Evolutionary conservation across 2,329 filamentous ascomycete genomes (phyloP), one percentile per base, ranked within the genome.

Genomic region (Plectosphaerella plurivora): DNA sequence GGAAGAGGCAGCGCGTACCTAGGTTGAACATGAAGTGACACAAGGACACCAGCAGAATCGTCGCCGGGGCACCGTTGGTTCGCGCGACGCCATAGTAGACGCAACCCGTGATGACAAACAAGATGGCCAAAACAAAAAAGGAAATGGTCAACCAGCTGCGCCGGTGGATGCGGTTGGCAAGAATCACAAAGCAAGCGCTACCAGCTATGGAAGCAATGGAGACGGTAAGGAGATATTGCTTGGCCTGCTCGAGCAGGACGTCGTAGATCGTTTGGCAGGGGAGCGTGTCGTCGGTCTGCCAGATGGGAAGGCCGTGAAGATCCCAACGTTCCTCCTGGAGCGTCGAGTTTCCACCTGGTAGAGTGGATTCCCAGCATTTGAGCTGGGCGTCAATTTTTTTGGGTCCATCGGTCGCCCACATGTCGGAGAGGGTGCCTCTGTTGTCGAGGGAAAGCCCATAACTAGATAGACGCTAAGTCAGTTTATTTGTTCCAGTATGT

Each of bases 11-110:
- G 28, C 11, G 53, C 69, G 49, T 58, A 76, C 76, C 78, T 63
- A 81, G 77, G 57, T 82, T 81, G 58, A 81, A 81, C 55, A 78
- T 65, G 55, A 81, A 78, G 53, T 81, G 76, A 41, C 76, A 78
- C 14, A 81, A 63, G 15, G 78, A 77, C 20, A 81, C 76, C 47
- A 78, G 68, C 2, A 73, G 70, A 1, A 81, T 72, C 2, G 76
- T 81, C 12, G 70, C 72, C 2, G 73, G 73, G 1, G 75, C 73
- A 1, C 65, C 68, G 2, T 61, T 22, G 10, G 66, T 67, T 28
- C 72, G 73, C 45, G 71, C 69, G 2, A 78, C 76, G 12, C 68
- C 70, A 52, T 76, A 79, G 59, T 77, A 80, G 9, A 78, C 70
- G 22, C 72, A 73, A 6, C 77, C 77, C 0, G 76, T 79, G 44